Base-by-base conservation (phyloP, 2,329 filamentous ascomycete species). In the Fusarium caatingaense region DNA sequence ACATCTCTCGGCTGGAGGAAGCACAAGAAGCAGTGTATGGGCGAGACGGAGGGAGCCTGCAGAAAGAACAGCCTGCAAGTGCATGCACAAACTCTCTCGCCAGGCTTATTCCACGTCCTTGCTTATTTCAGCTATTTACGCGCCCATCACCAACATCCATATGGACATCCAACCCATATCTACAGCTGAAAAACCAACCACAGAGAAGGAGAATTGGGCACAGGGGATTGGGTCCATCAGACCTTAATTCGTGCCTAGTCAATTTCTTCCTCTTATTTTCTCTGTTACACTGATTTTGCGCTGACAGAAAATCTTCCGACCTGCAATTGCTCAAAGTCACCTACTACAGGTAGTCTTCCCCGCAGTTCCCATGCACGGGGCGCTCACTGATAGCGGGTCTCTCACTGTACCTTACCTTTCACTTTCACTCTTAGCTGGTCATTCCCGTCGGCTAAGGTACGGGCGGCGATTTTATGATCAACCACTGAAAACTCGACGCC, bases 401-500 rank as follows among this genome's bases (percentile, higher is more conserved):
- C 68, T 37, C 18, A 12, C 34, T 37, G 34, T 37, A 40, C 42
- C 44, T 46, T 46, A 55, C 42, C 48, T 63, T 34, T 44, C 23
- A 34, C 27, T 57, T 46, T 30, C 60, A 65, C 58, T 58, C 58
- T 44, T 70, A 68, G 73, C 70, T 72, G 75, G 68, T 71, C 56
- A 42, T 48, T 77, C 49, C 62, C 55, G 45, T 49, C 79, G 79
- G 79, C 74, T 81, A 81, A 81, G 78, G 74, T 79, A 72, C 79
- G 79, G 79, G 70, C 70, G 72, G 69, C 71, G 71, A 56, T 56
- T 49, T 37, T 72, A 73, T 72, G 72, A 73, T 72, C 74, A 76
- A 56, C 65, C 64, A 50, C 80, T 81, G 80, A 81, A 80, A 81
- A 80, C 78, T 81, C 77, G 74, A 78, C 75, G 69, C 73, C 69